These are phyloP conservation scores for Sordariomycetes sp. DNA, from an alignment of 2,329 filamentous ascomycete genomes.

Conservation along the genomic window DNA sequence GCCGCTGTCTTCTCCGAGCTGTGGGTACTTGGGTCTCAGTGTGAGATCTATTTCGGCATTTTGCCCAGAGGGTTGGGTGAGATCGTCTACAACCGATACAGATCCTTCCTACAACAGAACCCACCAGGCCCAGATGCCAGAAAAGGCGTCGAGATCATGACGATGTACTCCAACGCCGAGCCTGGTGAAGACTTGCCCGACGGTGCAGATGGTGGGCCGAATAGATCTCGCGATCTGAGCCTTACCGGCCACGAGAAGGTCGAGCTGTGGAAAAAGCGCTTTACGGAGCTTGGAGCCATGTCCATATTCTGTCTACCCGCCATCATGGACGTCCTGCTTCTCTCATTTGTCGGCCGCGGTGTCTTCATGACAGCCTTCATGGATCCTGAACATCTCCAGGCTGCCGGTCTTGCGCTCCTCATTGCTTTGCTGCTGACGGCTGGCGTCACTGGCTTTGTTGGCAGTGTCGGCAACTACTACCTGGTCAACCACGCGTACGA, in stretches of 20 bases:
- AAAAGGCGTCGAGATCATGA: slow-evolving; percentile 20
- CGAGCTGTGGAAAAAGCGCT: slow-evolving; percentile 12
- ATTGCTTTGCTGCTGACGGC: slow-evolving; percentile 49
- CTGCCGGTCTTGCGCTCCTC: slow-evolving; percentile 46
- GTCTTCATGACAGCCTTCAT: slow-evolving; percentile 52
- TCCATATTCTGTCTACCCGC: slow-evolving; percentile 55
- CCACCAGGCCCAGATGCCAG: slow-evolving; percentile 14
- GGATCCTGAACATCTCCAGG: slow-evolving; percentile 38
- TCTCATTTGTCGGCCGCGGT: slow-evolving; percentile 50
- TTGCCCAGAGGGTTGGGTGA: slow-evolving; percentile 36
- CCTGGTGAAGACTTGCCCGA: slow-evolving; percentile 1
- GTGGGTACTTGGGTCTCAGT: slow-evolving; percentile 54
- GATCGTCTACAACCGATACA: slow-evolving; percentile 23
- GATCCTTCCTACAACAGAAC: slow-evolving; percentile 13
- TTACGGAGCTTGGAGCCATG: slow-evolving; percentile 43
- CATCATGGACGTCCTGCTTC: slow-evolving; percentile 48
- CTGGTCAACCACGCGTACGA: slow-evolving; percentile 29
- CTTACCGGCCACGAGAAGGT: slow-evolving; percentile 7
- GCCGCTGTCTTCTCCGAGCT: slow-evolving; percentile 55
- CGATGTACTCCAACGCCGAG: slow-evolving; percentile 21
- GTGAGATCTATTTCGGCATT: slow-evolving; percentile 53
- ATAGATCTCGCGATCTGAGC: slow-evolving; percentile 1
- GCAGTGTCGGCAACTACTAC: slow-evolving; percentile 54
- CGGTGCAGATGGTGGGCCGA: slow-evolving; percentile 1
- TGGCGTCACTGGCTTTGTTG: slow-evolving; percentile 54